A percentile compares a stretch with the other conserved stretches of the same genome.
phyloP scores from a whole-genome alignment of 2,329 filamentous ascomycete genomes.

The Diaporthe helianthi region DNA sequence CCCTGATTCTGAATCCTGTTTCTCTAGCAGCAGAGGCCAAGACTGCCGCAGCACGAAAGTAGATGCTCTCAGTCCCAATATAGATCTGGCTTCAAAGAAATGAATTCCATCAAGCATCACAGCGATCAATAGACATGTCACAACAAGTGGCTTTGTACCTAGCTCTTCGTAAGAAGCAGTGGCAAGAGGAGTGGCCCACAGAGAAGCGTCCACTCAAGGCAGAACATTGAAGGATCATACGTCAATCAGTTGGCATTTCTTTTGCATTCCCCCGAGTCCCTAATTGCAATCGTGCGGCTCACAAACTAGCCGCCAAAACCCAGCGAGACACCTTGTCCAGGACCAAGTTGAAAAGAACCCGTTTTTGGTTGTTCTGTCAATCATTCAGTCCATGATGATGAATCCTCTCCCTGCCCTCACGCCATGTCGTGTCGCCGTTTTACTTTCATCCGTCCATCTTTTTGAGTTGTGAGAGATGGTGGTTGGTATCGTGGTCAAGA shows the following conservation, averaged over 20 bases:
- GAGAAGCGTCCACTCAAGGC: too few species aligned
- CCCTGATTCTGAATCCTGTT: not conserved
- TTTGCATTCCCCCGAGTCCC: constrained; percentile 33
- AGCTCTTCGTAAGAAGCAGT: not conserved
- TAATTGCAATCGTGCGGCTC: constrained; percentile 33
- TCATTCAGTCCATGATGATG: constrained; percentile 32
- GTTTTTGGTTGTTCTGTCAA: constrained; percentile 30
- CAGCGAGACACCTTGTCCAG: constrained; percentile 34
- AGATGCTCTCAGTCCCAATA: too few species aligned
- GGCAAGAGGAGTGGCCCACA: not conserved
- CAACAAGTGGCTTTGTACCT: not conserved
- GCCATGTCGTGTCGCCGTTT: constrained; percentile 26
- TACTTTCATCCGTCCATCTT: constrained; percentile 29
- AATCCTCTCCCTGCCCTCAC: constrained; percentile 25
- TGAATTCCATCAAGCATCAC: not conserved
- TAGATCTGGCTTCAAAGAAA: too few species aligned
- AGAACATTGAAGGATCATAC: not conserved
- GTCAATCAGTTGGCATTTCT: constrained; percentile 33
- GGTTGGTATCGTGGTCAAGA: constrained; percentile 32
- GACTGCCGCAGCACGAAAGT: not conserved
- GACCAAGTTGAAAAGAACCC: constrained; percentile 26
- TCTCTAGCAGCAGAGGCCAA: too few species aligned
- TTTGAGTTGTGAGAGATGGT: constrained; percentile 36
- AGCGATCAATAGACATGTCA: not conserved
- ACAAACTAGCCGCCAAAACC: constrained; percentile 31